Percentiles rank a stretch among this genome's conserved stretches.
Evolutionary conservation across 306 rosid species (phyloP).

Genomic region (Castanospermum australe): DNA sequence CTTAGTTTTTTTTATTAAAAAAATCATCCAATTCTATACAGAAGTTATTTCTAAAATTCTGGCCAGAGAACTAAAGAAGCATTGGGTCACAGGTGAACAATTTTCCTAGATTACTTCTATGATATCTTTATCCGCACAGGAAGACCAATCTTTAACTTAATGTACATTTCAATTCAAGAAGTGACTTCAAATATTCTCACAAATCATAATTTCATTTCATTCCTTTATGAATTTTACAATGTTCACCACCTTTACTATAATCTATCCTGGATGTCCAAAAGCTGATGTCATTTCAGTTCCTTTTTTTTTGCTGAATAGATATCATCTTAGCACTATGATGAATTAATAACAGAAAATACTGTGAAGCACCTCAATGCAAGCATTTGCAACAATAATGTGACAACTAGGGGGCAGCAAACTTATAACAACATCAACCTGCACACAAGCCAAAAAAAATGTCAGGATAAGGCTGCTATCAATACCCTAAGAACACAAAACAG

Average conservation of each 20-base stretch:
- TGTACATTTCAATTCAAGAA: not conserved
- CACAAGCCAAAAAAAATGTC: constrained; percentile 4
- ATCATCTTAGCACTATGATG: not conserved
- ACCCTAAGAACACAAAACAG: constrained; percentile 5
- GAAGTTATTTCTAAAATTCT: not conserved
- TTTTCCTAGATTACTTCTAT: constrained; percentile 14
- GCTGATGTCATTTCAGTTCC: not conserved
- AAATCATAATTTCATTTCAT: not conserved
- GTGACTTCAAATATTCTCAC: not conserved
- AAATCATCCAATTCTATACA: not conserved
- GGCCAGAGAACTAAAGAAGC: constrained; percentile 16
- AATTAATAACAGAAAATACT: constrained; percentile 25
- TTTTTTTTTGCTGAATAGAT: not conserved
- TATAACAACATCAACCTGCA: constrained; percentile 88
- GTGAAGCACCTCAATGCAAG: constrained; percentile 83
- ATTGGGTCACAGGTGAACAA: not conserved
- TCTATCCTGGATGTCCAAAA: not conserved
- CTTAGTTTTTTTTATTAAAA: not conserved
- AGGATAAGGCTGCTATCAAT: constrained; percentile 3
- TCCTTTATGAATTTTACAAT: constrained; percentile 1
- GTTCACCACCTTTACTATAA: not conserved
- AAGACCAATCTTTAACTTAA: constrained; percentile 1
- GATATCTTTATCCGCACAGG: not conserved
- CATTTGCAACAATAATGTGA: constrained; percentile 76
- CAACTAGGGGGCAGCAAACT: constrained; percentile 84